phyloP scores from a whole-genome alignment of 352 stramenopile species.

The Thraustochytrium sp. region DNA sequence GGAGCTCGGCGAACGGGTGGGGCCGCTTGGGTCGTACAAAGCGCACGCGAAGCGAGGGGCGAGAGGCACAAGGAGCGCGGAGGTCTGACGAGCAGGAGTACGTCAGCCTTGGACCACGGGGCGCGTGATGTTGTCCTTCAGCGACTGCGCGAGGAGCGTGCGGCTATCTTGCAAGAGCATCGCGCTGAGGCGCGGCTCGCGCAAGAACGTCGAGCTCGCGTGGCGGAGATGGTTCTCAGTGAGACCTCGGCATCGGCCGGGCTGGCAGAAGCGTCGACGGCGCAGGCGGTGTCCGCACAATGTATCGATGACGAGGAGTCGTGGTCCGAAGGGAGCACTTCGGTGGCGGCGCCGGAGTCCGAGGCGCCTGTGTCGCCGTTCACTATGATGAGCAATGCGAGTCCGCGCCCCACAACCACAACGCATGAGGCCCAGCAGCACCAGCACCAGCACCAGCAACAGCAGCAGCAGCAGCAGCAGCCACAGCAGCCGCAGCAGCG shows the following conservation, averaged over 20 bases:
- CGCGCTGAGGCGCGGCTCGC: neutral
- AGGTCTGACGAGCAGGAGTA: neutral
- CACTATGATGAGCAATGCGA: too few species aligned
- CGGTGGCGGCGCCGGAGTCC: neutral
- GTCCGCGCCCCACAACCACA: too few species aligned
- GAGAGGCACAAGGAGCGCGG: neutral
- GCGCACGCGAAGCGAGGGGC: neutral
- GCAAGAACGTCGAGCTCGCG: neutral
- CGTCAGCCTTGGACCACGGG: neutral
- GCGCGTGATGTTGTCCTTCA: neutral
- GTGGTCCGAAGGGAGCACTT: neutral
- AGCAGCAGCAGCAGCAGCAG: too few species aligned
- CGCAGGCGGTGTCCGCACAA: neutral
- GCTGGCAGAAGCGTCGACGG: neutral
- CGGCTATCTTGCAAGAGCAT: neutral
- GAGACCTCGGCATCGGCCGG: neutral
- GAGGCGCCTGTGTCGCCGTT: neutral
- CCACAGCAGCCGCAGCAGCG: too few species aligned
- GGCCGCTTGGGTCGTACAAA: too few species aligned
- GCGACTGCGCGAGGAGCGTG: neutral
- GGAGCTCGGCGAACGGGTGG: too few species aligned
- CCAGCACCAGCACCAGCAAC: too few species aligned
- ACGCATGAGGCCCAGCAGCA: too few species aligned
- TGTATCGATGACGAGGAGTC: neutral
- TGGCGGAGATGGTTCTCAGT: neutral